Conservation (phyloP, 2,329 filamentous ascomycete species). For the Neobulgaria alba region DNA sequence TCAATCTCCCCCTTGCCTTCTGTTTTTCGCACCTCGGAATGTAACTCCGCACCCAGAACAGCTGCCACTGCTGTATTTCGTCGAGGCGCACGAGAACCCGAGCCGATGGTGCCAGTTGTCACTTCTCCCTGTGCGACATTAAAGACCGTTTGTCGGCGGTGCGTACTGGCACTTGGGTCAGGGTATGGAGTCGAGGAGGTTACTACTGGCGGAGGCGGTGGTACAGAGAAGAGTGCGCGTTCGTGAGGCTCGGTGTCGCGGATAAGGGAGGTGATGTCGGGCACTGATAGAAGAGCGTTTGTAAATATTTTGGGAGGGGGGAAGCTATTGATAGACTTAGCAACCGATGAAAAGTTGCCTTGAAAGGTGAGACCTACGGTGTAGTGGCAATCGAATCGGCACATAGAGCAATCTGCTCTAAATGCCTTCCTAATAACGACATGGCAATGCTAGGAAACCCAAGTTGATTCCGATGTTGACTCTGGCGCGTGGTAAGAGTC, state of each 20-base stretch:
- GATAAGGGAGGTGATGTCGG: slow-evolving; percentile 91
- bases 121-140: slow-evolving; percentile 53
- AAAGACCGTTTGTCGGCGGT: slow-evolving; percentile 54
- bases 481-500: slow-evolving; percentile 8
- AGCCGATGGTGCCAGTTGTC: slow-evolving; percentile 44
- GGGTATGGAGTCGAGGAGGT: slow-evolving; percentile 38
- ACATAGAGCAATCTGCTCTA: slow-evolving; percentile 71
- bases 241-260: slow-evolving; percentile 94
- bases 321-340: slow-evolving; percentile 48
- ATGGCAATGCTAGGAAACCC: slow-evolving; percentile 35
- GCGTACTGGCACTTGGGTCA: slow-evolving; percentile 30
- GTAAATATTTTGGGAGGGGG: slow-evolving; percentile 90
- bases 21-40: slow-evolving; percentile 62
- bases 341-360: too few species aligned
- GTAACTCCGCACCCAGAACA: slow-evolving; percentile 79
- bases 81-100: slow-evolving; percentile 42
- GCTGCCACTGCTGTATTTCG: slow-evolving; percentile 81
- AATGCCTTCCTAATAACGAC: slow-evolving; percentile 60
- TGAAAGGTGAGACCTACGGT: slow-evolving; percentile 48
- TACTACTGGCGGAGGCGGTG: slow-evolving; percentile 42
- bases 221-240: slow-evolving; percentile 87
- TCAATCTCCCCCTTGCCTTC: slow-evolving; percentile 65
- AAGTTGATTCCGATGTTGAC: slow-evolving; percentile 1
- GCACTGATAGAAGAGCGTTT: slow-evolving; percentile 77
- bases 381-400: slow-evolving; percentile 68